phyloP scores from a whole-genome alignment of 2,329 filamentous ascomycete genomes.

The Diaporthe humulicola region DNA sequence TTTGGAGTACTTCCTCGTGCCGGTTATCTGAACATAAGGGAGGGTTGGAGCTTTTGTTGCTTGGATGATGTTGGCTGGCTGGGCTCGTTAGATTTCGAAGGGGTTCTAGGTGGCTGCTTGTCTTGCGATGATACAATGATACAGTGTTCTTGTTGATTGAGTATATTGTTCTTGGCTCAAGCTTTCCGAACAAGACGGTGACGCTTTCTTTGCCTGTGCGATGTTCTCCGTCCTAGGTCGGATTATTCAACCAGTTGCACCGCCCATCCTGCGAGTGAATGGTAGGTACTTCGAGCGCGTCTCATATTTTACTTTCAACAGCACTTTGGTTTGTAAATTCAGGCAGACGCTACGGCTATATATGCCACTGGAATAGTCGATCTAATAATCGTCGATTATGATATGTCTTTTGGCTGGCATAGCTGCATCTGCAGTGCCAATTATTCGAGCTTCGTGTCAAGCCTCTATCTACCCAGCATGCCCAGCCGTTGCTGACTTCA shows the following conservation, averaged over 20 bases:
- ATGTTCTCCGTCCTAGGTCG: no score
- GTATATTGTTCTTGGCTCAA: background rate
- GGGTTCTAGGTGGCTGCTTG: background rate
- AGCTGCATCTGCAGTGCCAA: background rate
- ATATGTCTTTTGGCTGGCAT: background rate
- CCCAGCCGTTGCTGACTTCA: background rate
- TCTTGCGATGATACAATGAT: background rate
- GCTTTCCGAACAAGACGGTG: no score
- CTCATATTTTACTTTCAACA: background rate
- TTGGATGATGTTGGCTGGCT: background rate
- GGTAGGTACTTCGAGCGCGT: background rate
- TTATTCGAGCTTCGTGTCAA: background rate
- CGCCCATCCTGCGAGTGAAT: background rate
- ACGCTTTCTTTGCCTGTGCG: background rate
- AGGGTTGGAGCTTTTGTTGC: background rate
- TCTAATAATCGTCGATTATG: background rate
- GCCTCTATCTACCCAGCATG: background rate
- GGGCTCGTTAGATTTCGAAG: background rate
- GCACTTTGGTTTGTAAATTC: background rate
- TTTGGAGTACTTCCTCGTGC: conserved; percentile 65
- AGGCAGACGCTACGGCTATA: background rate
- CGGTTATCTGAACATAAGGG: conserved; percentile 56
- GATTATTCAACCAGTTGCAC: background rate
- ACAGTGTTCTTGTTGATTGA: background rate
- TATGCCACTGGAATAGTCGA: background rate